phyloP scores from a whole-genome alignment of 805 yeast genomes.

The Cyberlindnera saturnus region DNA sequence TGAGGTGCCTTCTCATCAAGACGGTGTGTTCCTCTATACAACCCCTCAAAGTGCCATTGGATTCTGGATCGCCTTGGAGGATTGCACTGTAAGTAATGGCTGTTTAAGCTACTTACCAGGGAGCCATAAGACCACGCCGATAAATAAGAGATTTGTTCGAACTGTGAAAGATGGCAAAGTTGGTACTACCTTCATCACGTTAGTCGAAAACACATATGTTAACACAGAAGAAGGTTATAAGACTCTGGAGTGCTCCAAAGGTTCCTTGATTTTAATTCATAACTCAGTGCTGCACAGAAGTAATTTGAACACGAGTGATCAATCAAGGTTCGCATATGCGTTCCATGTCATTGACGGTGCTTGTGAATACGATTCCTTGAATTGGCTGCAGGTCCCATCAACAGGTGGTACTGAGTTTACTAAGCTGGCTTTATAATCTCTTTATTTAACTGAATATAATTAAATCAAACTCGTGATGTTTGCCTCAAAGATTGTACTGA shows the following conservation, averaged over 20 bases:
- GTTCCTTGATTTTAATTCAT: slow-evolving; percentile 65
- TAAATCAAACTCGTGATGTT: not conserved
- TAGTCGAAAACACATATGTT: slow-evolving; percentile 24
- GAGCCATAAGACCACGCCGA: slow-evolving; percentile 51
- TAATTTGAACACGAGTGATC: slow-evolving; percentile 46
- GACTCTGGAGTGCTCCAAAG: slow-evolving; percentile 59
- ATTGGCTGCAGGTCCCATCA: slow-evolving; percentile 78
- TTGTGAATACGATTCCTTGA: slow-evolving; percentile 51
- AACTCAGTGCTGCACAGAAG: slow-evolving; percentile 70
- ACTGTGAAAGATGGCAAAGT: slow-evolving; percentile 39
- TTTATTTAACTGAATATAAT: not conserved
- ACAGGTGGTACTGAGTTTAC: slow-evolving; percentile 59
- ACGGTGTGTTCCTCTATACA: slow-evolving; percentile 67
- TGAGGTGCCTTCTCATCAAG: slow-evolving; percentile 74
- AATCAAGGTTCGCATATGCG: slow-evolving; percentile 70
- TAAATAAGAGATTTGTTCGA: slow-evolving; percentile 59
- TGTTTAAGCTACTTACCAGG: slow-evolving; percentile 68
- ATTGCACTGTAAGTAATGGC: slow-evolving; percentile 62
- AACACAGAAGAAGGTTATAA: slow-evolving; percentile 35
- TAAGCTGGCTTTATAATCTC: slow-evolving; percentile 27
- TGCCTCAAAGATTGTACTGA: slow-evolving; percentile 8
- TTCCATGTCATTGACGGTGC: slow-evolving; percentile 74
- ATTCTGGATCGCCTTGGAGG: slow-evolving; percentile 78
- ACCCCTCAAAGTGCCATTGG: slow-evolving; percentile 69
- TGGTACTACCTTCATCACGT: slow-evolving; percentile 50